These are phyloP conservation scores for Cladosporium sp. DNA, from an alignment of 2,329 filamentous ascomycete genomes.

Conservation along the genomic window DNA sequence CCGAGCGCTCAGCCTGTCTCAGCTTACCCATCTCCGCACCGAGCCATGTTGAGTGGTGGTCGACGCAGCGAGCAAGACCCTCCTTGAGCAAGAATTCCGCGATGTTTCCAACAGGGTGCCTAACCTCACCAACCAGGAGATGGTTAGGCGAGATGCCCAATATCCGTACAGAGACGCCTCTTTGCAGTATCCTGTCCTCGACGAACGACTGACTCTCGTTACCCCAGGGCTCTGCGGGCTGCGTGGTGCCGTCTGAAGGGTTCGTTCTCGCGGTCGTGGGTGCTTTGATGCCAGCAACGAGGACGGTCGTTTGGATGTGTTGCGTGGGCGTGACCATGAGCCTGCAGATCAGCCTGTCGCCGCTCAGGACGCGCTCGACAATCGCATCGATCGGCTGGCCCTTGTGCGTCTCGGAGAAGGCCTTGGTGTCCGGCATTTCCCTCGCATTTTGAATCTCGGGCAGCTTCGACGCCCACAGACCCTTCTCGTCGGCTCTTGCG, in stretches of 20 bases:
- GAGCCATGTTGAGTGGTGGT: slow-evolving; percentile 90
- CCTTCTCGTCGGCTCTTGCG: slow-evolving; percentile 72
- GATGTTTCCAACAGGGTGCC: slow-evolving; percentile 84
- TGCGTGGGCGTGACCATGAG: slow-evolving; percentile 73
- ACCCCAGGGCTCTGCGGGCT: slow-evolving; percentile 81
- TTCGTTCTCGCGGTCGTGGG: slow-evolving; percentile 84
- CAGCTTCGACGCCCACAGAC: slow-evolving; percentile 67
- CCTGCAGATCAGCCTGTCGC: slow-evolving; percentile 81
- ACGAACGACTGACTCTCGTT: slow-evolving; percentile 86
- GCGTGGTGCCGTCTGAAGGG: slow-evolving; percentile 68
- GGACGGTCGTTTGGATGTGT: slow-evolving; percentile 81
- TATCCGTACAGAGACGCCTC: slow-evolving; percentile 73
- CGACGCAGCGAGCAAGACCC: slow-evolving; percentile 85
- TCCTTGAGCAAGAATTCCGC: slow-evolving; percentile 84
- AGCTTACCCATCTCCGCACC: slow-evolving; percentile 81
- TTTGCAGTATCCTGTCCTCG: slow-evolving; percentile 77
- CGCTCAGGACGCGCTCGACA: slow-evolving; percentile 84
- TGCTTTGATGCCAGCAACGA: slow-evolving; percentile 81
- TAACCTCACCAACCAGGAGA: slow-evolving; percentile 78
- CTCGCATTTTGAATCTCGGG: slow-evolving; percentile 69
- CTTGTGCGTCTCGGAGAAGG: slow-evolving; percentile 76
- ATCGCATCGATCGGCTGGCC: slow-evolving; percentile 72
- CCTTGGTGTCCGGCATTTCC: slow-evolving; percentile 68
- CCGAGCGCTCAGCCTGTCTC: slow-evolving; percentile 78
- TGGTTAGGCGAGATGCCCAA: slow-evolving; percentile 85